Conservation (phyloP, 768 basidiomycete species). For the Amanita jacksonii region DNA sequence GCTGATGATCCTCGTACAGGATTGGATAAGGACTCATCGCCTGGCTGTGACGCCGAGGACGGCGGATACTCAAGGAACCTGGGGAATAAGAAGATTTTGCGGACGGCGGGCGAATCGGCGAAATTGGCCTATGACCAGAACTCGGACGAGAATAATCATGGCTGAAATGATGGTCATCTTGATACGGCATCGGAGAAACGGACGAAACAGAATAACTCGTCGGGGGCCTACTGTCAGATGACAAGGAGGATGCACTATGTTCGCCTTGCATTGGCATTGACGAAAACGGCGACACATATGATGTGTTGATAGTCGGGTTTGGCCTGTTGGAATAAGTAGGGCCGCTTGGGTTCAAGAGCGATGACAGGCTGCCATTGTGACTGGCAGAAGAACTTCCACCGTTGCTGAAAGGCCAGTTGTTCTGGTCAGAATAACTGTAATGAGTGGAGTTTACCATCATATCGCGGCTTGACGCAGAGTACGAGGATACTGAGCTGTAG, state of each 20-base stretch:
- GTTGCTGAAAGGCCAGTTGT: conserved; percentile 40
- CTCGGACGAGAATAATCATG: conserved; percentile 66
- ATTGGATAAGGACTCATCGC: conserved; percentile 83
- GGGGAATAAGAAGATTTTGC: conserved; percentile 49
- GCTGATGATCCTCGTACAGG: conserved; percentile 64
- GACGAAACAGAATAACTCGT: conserved; percentile 84
- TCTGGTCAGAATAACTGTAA: conserved; percentile 55
- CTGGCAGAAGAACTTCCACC: conserved; percentile 45
- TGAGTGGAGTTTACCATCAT: conserved; percentile 41
- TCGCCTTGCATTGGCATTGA: conserved; percentile 59
- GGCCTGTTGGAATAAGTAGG: conserved; percentile 49
- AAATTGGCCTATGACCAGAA: conserved; percentile 66
- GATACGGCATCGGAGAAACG: conserved; percentile 68
- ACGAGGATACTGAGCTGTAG: conserved; percentile 33
- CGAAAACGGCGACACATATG: conserved; percentile 63
- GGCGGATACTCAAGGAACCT: conserved; percentile 56
- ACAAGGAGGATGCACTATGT: conserved; percentile 63
- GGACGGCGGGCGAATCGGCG: conserved; percentile 58
- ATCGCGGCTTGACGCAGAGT: conserved; percentile 32
- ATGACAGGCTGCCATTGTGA: conserved; percentile 68
- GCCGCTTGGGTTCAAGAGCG: conserved; percentile 65
- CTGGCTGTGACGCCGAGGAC: conserved; percentile 73
- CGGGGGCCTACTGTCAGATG: conserved; percentile 78
- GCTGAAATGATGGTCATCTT: conserved; percentile 41
- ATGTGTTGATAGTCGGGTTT: conserved; percentile 62